These are phyloP conservation scores for Chalciporus piperatus DNA, from an alignment of 768 basidiomycete species.

Conservation along the genomic window DNA sequence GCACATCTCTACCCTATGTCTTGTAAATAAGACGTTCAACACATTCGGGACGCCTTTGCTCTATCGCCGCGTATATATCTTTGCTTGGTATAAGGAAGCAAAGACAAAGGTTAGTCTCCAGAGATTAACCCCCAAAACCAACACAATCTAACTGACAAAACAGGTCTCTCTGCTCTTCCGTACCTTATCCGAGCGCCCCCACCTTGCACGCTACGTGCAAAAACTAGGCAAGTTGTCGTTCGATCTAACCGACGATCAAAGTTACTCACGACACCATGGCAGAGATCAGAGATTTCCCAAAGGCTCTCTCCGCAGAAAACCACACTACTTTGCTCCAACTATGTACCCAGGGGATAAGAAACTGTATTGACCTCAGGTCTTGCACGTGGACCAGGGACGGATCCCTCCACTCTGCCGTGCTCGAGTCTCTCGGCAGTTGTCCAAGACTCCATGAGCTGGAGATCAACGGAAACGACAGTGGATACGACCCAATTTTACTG, in stretches of 20 bases:
- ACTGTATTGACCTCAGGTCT: conserved; percentile 57
- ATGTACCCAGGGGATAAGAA: conserved; percentile 51
- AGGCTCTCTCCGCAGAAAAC: conserved; percentile 34
- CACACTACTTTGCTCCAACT: conserved; percentile 36
- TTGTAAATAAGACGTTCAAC: conserved; percentile 58
- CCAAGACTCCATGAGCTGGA: conserved; percentile 53
- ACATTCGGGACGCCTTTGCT: conserved; percentile 47
- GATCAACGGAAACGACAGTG: conserved; percentile 63
- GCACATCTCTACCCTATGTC: conserved; percentile 50
- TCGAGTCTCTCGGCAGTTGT: conserved; percentile 48
- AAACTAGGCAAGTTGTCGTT: conserved; percentile 49
- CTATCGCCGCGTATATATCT: conserved; percentile 60
- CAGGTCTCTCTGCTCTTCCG: conserved; percentile 62
- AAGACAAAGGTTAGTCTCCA: conserved; percentile 51
- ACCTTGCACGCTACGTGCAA: conserved; percentile 57
- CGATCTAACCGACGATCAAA: not conserved
- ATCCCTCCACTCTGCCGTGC: conserved; percentile 57
- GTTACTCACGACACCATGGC: conserved; percentile 5
- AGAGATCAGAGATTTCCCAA: conserved; percentile 79
- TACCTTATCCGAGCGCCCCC: conserved; percentile 52
- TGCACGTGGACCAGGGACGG: conserved; percentile 84
- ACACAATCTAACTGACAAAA: not conserved
- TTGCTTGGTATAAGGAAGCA: conserved; percentile 67
- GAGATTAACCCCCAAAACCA: not conserved
- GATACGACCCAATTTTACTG: conserved; percentile 49